A percentile compares a stretch with the other conserved stretches of the same genome.
phyloP scores from a whole-genome alignment of 192 early-diverging fungal genomes.

The Thamnidium elegans region DNA sequence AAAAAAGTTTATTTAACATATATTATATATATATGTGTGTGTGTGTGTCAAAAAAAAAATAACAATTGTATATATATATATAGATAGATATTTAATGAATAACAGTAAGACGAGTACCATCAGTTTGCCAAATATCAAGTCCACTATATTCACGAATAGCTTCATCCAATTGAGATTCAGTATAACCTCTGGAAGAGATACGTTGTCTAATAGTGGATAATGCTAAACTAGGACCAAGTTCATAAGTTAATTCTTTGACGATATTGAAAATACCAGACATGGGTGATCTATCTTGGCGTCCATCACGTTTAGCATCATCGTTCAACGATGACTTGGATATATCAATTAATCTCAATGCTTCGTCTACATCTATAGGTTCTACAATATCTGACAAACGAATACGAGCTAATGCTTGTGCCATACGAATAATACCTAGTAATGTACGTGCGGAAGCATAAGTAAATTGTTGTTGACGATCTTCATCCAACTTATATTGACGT shows the following conservation, averaged over 20 bases:
- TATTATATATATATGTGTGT: constrained; percentile 2
- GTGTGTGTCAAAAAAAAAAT: no score
- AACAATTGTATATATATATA: no score
- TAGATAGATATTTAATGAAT: constrained; percentile 12
- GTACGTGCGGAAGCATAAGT: constrained; percentile 85
- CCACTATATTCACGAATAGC: constrained; percentile 71
- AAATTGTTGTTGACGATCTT: constrained; percentile 56
- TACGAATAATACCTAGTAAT: constrained; percentile 87
- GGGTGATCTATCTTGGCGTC: constrained; percentile 48
- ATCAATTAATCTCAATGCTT: constrained; percentile 87
- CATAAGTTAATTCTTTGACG: constrained; percentile 72
- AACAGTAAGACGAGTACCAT: constrained; percentile 46
- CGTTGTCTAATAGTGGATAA: constrained; percentile 66
- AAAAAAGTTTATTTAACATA: no score
- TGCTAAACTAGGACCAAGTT: constrained; percentile 48
- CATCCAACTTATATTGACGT: constrained; percentile 55
- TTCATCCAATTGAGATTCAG: constrained; percentile 70
- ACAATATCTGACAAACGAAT: constrained; percentile 80
- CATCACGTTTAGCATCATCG: constrained; percentile 45
- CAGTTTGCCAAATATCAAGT: constrained; percentile 71
- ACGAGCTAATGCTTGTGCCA: constrained; percentile 87
- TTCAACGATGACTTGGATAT: constrained; percentile 86
- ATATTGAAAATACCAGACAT: constrained; percentile 71
- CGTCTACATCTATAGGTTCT: constrained; percentile 78
- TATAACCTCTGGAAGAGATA: constrained; percentile 74